phyloP scores from a whole-genome alignment of 306 rosid species.

The Ormosia semicastrata region DNA sequence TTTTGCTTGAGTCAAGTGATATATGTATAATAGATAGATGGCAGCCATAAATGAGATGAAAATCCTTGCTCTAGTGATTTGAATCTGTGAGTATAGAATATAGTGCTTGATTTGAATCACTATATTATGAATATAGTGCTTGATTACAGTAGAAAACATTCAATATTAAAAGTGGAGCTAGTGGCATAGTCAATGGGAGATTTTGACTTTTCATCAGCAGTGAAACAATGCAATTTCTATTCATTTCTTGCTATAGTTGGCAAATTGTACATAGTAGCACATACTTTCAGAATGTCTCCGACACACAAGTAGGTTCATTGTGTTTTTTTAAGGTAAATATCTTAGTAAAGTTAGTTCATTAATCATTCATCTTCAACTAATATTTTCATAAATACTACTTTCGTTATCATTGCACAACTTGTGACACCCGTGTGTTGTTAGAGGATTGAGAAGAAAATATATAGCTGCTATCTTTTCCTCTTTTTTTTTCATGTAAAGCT shows the following conservation, averaged over 20 bases:
- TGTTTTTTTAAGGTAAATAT: no score
- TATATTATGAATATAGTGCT: no score
- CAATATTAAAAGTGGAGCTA: background rate
- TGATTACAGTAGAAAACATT: background rate
- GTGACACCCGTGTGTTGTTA: constrained; percentile 25
- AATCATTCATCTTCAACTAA: no score
- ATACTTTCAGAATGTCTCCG: no score
- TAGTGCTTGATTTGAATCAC: background rate
- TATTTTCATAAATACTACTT: no score
- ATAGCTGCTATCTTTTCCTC: background rate
- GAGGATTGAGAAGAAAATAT: background rate
- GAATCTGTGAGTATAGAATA: background rate
- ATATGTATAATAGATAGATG: background rate
- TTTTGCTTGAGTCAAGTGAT: background rate
- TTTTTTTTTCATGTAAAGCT: constrained; percentile 9
- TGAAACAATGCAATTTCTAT: no score
- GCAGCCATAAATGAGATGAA: background rate
- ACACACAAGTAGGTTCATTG: no score
- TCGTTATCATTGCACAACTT: no score
- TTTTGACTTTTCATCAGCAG: background rate
- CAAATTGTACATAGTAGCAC: no score
- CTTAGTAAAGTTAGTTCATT: no score
- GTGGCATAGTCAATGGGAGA: background rate
- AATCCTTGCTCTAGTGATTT: background rate
- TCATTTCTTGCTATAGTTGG: no score